Evolutionary conservation across 495 filamentous ascomycete genomes (phyloP), one percentile per base, ranked within the genome.

Genomic region (Neurospora intermedia): DNA sequence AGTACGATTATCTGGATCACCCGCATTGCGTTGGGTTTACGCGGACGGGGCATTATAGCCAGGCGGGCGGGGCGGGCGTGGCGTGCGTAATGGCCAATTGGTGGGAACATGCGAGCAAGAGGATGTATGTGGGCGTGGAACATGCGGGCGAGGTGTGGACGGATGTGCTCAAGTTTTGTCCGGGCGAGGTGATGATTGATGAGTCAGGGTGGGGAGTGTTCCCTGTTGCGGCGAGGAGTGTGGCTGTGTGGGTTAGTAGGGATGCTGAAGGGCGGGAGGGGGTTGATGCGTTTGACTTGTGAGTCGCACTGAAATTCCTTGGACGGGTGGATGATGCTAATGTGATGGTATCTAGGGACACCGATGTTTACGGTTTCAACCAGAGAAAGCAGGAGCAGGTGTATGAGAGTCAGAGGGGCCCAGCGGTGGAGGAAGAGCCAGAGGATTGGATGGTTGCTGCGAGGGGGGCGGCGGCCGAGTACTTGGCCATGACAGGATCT

Each of bases 11-110:
- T 79, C 91, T 91, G 75, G 87, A 91, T 79, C 82, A 85, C 41
- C 79, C 83, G 39, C 87, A 87, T 69, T 93, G 91, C 79, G 86
- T 94, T 73, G 92, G 91, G 72, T 94, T 87, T 84, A 76, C 90
- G 85, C 48, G 89, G 82, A 48, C 79, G 74, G 76, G 84, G 38
- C 83, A 85, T 42, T 79, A 79, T 5, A 74, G 74, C 4, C 70
- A 43, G 43, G 74, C 75, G 0, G 72, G 73, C 0, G 79, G 79
- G 0, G 81, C 75, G 66, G 90, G 90, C 0, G 85, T 90, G 46
- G 89, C 89, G 0, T 88, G 88, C 23, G 82, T 91, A 31, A 83
- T 92, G 79, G 89, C 86, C 69, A 90, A 89, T 77, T 81, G 81
- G 4, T 84, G 83, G 43, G 76, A 78, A n/a, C 70, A 46, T 35